phyloP scores from a whole-genome alignment of 202 grass and related monocot genomes.

The Zoysia matrella region DNA sequence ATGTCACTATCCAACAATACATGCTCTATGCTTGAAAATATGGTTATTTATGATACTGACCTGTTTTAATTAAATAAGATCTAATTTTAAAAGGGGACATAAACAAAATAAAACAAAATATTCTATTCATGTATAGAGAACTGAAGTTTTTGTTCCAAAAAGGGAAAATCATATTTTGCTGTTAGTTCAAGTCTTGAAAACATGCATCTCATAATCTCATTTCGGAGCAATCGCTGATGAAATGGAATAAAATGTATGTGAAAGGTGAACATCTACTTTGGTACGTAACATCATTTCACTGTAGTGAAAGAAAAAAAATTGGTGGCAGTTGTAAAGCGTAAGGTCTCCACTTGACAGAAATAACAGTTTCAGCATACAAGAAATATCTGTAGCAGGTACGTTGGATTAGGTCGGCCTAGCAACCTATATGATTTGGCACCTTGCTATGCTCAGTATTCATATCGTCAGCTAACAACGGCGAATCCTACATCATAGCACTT shows the following conservation, averaged over 20 bases:
- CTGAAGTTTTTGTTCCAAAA: not conserved
- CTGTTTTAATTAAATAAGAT: not conserved
- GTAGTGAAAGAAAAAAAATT: too few relatives aligned
- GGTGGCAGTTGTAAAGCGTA: too few relatives aligned
- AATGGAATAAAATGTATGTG: not conserved
- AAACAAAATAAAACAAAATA: not conserved
- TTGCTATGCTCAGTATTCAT: not conserved
- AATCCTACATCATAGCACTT: not conserved
- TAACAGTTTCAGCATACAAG: not conserved
- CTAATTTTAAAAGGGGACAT: not conserved
- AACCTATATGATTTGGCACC: slow-evolving; percentile 14
- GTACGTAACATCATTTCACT: too few relatives aligned
- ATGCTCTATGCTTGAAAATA: slow-evolving; percentile 10
- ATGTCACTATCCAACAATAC: slow-evolving; percentile 14
- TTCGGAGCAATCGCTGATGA: not conserved
- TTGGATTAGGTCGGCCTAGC: slow-evolving; percentile 35
- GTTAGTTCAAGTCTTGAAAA: not conserved
- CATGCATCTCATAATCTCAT: not conserved
- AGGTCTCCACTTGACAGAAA: not conserved
- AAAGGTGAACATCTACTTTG: not conserved
- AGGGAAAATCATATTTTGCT: not conserved
- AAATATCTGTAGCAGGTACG: slow-evolving; percentile 33
- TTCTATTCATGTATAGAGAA: not conserved
- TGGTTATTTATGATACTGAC: not conserved
- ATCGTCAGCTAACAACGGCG: not conserved